Evolutionary conservation across 208 protist genomes (phyloP).

Genomic region (Wallacemonas collosoma): DNA sequence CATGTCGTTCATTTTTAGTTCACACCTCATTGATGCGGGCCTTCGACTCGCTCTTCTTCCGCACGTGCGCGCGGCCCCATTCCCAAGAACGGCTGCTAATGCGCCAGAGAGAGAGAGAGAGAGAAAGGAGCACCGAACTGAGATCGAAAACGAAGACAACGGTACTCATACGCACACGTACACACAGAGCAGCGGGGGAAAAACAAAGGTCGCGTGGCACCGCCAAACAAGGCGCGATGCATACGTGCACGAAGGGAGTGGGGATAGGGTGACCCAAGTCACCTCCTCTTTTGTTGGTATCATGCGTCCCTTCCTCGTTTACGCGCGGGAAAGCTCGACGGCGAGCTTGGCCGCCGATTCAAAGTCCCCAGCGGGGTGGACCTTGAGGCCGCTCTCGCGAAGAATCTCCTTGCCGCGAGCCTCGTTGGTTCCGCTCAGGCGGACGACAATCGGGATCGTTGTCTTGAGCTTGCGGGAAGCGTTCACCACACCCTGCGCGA

Average conservation of each 20-base stretch:
- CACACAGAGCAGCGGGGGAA: not conserved
- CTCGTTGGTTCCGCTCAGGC: slow-evolving; percentile 96
- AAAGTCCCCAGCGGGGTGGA: slow-evolving; percentile 86
- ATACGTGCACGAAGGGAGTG: not conserved
- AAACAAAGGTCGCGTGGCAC: not conserved
- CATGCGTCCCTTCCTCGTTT: too few relatives aligned
- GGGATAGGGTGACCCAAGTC: not conserved
- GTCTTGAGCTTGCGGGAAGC: slow-evolving; percentile 88
- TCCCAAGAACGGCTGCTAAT: too few relatives aligned
- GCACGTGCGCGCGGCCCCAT: too few relatives aligned
- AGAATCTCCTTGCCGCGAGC: slow-evolving; percentile 94
- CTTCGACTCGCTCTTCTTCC: too few relatives aligned
- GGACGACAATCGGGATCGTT: slow-evolving; percentile 95
- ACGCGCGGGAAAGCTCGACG: slow-evolving; percentile 50
- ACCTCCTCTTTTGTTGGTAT: too few relatives aligned
- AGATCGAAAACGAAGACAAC: not conserved
- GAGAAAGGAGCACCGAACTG: not conserved
- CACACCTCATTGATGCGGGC: too few relatives aligned
- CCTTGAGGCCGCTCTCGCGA: slow-evolving; percentile 76
- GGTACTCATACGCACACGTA: not conserved
- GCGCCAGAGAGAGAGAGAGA: not conserved
- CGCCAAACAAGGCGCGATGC: not conserved
- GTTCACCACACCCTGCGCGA: slow-evolving; percentile 97
- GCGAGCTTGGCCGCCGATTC: slow-evolving; percentile 82
- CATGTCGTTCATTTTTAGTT: too few relatives aligned